These are phyloP conservation scores for Emmonsia crescens DNA, from an alignment of 2,329 filamentous ascomycete genomes.

Conservation along the genomic window DNA sequence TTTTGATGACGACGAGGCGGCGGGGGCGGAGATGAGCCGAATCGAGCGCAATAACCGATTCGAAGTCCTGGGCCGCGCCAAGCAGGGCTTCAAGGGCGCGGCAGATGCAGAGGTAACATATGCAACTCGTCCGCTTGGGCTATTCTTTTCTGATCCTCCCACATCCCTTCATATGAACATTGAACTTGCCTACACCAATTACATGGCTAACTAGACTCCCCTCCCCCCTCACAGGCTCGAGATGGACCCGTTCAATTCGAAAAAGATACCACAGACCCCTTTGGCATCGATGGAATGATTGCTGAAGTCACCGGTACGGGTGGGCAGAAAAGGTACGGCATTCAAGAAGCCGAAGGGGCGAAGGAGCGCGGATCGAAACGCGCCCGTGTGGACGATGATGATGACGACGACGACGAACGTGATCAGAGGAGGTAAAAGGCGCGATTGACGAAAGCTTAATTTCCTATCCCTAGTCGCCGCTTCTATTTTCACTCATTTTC, in stretches of 20 bases:
- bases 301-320: constrained; percentile 57
- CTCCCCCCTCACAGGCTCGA: constrained; percentile 43
- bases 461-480: not conserved
- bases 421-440: constrained; percentile 9
- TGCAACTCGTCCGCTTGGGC: not conserved
- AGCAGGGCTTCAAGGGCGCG: constrained; percentile 79
- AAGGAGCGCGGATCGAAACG: constrained; percentile 48
- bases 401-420: constrained; percentile 13
- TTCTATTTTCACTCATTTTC: not conserved
- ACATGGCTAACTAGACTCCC: not conserved
- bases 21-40: constrained; percentile 72
- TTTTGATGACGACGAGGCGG: constrained; percentile 67
- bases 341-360: constrained; percentile 28
- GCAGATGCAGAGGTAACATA: constrained; percentile 59
- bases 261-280: constrained; percentile 76
- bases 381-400: constrained; percentile 65
- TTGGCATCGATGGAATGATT: constrained; percentile 90
- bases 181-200: not conserved
- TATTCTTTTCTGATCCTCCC: constrained; percentile 6
- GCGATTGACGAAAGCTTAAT: not conserved
- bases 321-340: constrained; percentile 39
- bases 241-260: constrained; percentile 95
- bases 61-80: constrained; percentile 72
- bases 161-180: constrained; percentile 20
- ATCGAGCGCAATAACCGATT: constrained; percentile 81